A percentile compares a stretch with the other conserved stretches of the same genome.
phyloP scores from a whole-genome alignment of 139 green algal species.

The Auxenochlorella pyrenoidosa region DNA sequence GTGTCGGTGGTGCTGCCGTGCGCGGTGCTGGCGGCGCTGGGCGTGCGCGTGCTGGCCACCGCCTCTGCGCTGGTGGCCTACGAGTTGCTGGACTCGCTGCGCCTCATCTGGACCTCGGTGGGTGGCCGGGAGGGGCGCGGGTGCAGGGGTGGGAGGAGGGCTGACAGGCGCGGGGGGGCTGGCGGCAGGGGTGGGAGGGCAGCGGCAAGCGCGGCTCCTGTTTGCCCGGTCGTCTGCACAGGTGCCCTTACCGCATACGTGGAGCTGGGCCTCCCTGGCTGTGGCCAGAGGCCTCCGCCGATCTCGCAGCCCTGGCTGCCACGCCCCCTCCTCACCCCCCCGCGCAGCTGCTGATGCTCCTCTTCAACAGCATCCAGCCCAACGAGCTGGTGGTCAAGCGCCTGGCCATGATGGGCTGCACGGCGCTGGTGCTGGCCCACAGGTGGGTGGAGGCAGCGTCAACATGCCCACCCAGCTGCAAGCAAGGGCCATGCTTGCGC shows the following conservation, averaged over 20 bases:
- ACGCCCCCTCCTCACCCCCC: neutral
- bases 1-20: slow-evolving; percentile 54
- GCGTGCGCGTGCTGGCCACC: slow-evolving; percentile 32
- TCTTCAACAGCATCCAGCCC: slow-evolving; percentile 42
- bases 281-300: too few species aligned
- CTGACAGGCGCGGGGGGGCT: neutral
- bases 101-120: slow-evolving; percentile 35
- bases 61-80: slow-evolving; percentile 46
- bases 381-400: slow-evolving; percentile 65
- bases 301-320: too few species aligned
- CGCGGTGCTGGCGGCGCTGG: slow-evolving; percentile 43
- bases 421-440: slow-evolving; percentile 48
- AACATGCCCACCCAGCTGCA: too few species aligned
- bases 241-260: too few species aligned
- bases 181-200: neutral
- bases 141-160: too few species aligned
- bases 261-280: neutral
- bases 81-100: slow-evolving; percentile 35
- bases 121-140: neutral
- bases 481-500: too few species aligned
- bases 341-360: slow-evolving; percentile 25
- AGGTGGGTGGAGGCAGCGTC: neutral
- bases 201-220: neutral
- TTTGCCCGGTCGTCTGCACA: too few species aligned
- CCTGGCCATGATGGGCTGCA: slow-evolving; percentile 60